Conservation (phyloP, 1,139 yeast species). For the Candida glucosophila region DNA sequence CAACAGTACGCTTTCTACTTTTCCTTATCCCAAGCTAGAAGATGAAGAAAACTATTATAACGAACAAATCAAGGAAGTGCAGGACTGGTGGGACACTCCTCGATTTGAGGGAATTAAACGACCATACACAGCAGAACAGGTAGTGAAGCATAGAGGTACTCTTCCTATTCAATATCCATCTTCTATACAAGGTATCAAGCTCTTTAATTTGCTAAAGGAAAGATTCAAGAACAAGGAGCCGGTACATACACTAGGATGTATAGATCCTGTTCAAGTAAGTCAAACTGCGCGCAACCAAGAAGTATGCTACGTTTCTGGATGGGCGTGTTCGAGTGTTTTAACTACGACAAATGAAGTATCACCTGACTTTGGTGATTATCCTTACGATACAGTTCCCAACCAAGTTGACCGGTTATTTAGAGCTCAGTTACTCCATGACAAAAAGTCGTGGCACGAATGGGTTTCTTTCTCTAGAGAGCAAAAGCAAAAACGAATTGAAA, state of each 20-base stretch:
- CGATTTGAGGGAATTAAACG: constrained; percentile 42
- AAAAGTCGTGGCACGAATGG: constrained; percentile 40
- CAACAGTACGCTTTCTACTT: constrained; percentile 1
- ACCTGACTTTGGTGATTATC: constrained; percentile 10
- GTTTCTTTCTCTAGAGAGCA: constrained; percentile 19
- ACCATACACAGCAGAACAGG: constrained; percentile 45
- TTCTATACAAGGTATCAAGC: constrained; percentile 45
- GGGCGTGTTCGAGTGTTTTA: constrained; percentile 33
- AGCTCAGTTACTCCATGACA: constrained; percentile 52
- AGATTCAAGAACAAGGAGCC: constrained; percentile 37
- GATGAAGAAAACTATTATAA: constrained; percentile 5
- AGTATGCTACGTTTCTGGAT: constrained; percentile 54
- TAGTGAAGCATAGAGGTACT: constrained; percentile 47
- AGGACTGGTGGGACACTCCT: constrained; percentile 41
- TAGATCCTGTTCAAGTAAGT: constrained; percentile 56
- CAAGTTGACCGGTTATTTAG: constrained; percentile 53
- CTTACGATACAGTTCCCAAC: constrained; percentile 56
- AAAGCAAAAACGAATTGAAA: constrained; percentile 9
- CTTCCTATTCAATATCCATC: constrained; percentile 40
- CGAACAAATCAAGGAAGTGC: constrained; percentile 6
- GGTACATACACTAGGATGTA: constrained; percentile 50
- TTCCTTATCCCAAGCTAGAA: constrained; percentile 4
- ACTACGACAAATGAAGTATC: constrained; percentile 10
- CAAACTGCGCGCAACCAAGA: constrained; percentile 43
- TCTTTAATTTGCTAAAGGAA: constrained; percentile 34